Base-by-base conservation (phyloP, 2,329 filamentous ascomycete species). In the Calonectria pseudoturangicola region DNA sequence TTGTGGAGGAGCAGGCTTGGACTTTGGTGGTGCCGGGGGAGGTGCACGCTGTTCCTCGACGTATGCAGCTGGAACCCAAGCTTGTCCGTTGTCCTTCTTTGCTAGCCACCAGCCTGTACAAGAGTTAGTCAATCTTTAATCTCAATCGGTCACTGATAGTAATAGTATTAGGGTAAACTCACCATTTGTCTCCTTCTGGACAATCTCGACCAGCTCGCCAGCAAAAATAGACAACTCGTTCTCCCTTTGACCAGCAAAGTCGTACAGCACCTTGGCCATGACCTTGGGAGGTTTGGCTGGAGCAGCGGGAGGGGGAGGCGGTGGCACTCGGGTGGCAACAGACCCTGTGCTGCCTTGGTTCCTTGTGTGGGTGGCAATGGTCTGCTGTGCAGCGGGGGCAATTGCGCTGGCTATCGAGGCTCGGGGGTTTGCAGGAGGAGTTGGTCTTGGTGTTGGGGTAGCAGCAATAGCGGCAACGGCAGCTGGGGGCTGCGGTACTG, bases 161-260 rank as follows among this genome's bases (percentile, higher is more conserved):
- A 56, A 9, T 36, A 12, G 7, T 13, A 1, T 13, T 3, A 71
- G 62, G 56, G 28, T 6, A 15, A 12, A 73, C 93, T 84, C 91
- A 98, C 96, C 97, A 82, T 98, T 98, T 83, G 90, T 93, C 85
- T 98, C 96, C 85, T 98, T 98, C 81, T 97, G 93, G n/a, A 97
- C 90, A 81, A 99, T 92, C 83, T 97, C 92, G 66, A 99, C 90
- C 62, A 98, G 85, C 75, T 98, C 94, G 64, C 94, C 95, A 63
- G 94, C 92, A 71, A 84, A 90, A 75, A 99, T 91, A 18, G 93
- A 93, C 65, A 99, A 88, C 84, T 98, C 96, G 77, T 97, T 98
- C 71, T 93, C 91, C 75, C 91, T 94, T 77, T 96, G 93, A 18
- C 95, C 95, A 68, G 88, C 90, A 83, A 98, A 99, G 80, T 98